Conservation (phyloP, 345 rosid species). For the Populus deltoides region DNA sequence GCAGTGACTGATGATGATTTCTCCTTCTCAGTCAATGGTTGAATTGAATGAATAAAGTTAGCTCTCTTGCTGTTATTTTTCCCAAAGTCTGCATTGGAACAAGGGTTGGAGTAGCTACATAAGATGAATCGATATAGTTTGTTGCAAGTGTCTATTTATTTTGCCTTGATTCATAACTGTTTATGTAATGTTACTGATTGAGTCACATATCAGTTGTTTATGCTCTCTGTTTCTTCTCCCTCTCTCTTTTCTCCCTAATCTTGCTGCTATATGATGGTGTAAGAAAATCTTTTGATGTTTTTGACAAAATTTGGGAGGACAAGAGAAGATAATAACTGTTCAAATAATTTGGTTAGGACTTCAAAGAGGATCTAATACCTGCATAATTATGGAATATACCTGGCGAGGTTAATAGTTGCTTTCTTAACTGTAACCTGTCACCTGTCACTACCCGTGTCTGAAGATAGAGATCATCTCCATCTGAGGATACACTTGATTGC, state of each 20-base stretch:
- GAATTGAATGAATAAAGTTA: neutral
- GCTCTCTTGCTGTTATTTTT: neutral
- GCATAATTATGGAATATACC: neutral
- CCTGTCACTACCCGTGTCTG: neutral
- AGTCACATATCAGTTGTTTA: neutral
- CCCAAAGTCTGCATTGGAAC: neutral
- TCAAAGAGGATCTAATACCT: neutral
- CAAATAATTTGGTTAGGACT: neutral
- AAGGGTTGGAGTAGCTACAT: neutral
- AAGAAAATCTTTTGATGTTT: neutral
- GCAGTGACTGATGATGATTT: conserved; percentile 55
- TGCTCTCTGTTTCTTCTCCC: neutral
- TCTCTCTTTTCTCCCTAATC: too few relatives aligned
- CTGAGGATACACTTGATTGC: neutral
- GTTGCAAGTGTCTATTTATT: neutral
- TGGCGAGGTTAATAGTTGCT: neutral
- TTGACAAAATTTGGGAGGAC: neutral
- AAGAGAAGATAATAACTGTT: neutral
- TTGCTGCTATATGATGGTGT: neutral
- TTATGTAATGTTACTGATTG: neutral
- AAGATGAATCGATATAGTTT: neutral
- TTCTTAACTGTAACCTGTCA: neutral
- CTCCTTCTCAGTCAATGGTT: conserved; percentile 43
- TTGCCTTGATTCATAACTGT: neutral
- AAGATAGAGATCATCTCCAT: neutral